Evolutionary conservation across 2,329 filamentous ascomycete genomes (phyloP), one percentile per base, ranked within the genome.

Genomic region (Pseudogymnoascus sp.): DNA sequence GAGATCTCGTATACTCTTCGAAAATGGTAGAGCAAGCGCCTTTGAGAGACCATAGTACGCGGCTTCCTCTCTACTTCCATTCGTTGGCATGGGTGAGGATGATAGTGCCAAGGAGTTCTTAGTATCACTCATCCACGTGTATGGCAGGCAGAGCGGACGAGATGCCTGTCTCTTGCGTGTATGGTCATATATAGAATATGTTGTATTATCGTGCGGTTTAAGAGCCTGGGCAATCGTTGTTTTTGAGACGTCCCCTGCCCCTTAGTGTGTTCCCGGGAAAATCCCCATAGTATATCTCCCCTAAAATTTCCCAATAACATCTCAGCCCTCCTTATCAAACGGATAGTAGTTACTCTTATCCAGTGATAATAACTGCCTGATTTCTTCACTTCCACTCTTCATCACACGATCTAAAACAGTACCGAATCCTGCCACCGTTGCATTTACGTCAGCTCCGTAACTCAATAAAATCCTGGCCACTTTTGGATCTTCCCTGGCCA

Each of bases 401-500:
- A 50, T 28, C 7, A 23, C 44, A 50, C 23, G 21, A 10, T 28
- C 23, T 28, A 28, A 10, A 28, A 28, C 21, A 16, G 12, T 8
- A 4, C 44, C 44, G 16, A n/a, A 50, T 28, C 23, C 44, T n/a
- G 44, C 14, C 4, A 23, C 5, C 7, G 23, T 50, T 25, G 23
- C 14, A 1, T 50, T 28, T 28, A 16, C 44, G 14, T 50, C 44
- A 8, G 44, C 21, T 10, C 44, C 21, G 14, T n/a, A 28, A n/a
- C 7, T 28, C 5, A 50, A 28, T 28, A 50, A 28, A n/a, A 50
- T 5, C 44, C 14, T 28, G 6, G 4, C 21, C 44, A 50, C 23
- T 28, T 28, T 50, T 28, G 42, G 44, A 46, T 62, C 64, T 16
- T 65, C 66, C 36, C 62, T 63, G 5, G 18, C 21, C 11, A 67